Conservation (phyloP, 140 eudicot genomes). For the Senecio squalidus region DNA sequence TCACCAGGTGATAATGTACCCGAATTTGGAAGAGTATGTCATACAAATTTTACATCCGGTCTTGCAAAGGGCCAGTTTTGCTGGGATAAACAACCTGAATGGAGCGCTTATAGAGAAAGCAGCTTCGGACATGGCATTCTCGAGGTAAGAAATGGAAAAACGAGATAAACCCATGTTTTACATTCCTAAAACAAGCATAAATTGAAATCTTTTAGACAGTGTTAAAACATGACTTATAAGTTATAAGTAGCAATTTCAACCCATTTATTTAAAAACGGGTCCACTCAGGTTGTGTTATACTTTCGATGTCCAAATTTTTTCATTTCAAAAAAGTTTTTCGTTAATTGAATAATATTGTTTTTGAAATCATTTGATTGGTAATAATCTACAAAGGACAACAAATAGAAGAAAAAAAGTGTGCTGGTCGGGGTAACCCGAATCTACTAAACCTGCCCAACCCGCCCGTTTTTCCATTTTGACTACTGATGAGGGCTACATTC, state of each 20-base stretch:
- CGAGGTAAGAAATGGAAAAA: conserved; percentile 43
- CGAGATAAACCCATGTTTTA: background rate
- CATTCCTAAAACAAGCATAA: background rate
- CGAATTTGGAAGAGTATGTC: conserved; percentile 82
- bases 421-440: too few species aligned
- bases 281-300: background rate
- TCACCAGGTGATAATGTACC: conserved; percentile 59
- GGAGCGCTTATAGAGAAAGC: conserved; percentile 93
- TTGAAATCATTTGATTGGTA: too few species aligned
- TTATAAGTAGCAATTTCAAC: background rate
- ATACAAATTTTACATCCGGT: conserved; percentile 63
- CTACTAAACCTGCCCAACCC: too few species aligned
- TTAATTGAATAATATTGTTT: too few species aligned
- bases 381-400: too few species aligned
- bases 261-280: background rate
- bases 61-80: conserved; percentile 87
- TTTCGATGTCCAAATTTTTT: background rate
- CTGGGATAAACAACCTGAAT: conserved; percentile 86
- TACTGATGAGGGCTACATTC: background rate
- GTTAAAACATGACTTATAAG: too few species aligned
- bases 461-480: too few species aligned
- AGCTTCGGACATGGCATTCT: conserved; percentile 96
- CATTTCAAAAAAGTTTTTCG: background rate
- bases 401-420: too few species aligned
- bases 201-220: too few species aligned